A percentile compares a stretch with the other conserved stretches of the same genome.
phyloP scores from a whole-genome alignment of 2,329 filamentous ascomycete species.

The Proliferodiscus dingleyae region DNA sequence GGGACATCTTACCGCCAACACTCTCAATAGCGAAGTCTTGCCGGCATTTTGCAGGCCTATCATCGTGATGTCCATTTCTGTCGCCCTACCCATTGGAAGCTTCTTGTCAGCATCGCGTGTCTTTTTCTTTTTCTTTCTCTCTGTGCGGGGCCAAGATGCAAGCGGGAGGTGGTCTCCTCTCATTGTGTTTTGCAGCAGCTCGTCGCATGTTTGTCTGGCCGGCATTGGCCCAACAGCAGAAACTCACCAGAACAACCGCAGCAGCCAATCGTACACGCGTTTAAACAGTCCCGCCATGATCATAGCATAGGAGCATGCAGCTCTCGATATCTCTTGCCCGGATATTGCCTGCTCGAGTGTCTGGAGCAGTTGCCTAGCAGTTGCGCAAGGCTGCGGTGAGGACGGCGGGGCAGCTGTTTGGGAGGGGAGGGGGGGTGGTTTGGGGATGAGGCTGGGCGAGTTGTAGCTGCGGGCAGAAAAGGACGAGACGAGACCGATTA shows the following conservation, averaged over 20 bases:
- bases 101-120: constrained; percentile 11
- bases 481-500: too few relatives aligned
- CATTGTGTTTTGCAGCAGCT: constrained; percentile 9
- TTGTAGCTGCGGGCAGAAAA: background rate
- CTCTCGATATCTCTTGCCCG: background rate
- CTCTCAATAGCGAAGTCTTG: constrained; percentile 90
- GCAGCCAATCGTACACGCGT: constrained; percentile 95
- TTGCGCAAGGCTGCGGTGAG: constrained; percentile 25
- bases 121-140: too few relatives aligned
- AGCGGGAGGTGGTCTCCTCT: too few relatives aligned
- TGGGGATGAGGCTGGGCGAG: background rate
- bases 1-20: constrained; percentile 77
- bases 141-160: too few relatives aligned
- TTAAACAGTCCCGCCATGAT: constrained; percentile 89
- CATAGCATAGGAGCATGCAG: constrained; percentile 17
- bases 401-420: constrained; percentile 12
- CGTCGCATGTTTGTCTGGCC: constrained; percentile 9
- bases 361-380: constrained; percentile 18
- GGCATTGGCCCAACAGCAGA: constrained; percentile 11
- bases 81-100: constrained; percentile 62
- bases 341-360: background rate
- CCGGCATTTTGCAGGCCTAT: constrained; percentile 97
- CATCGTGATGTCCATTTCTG: constrained; percentile 99
- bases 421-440: constrained; percentile 11
- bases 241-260: constrained; percentile 95